Percentiles rank a stretch among this genome's conserved stretches.
Conservation (phyloP, 805 yeast genomes). For the Priceomyces fermenticarens region DNA sequence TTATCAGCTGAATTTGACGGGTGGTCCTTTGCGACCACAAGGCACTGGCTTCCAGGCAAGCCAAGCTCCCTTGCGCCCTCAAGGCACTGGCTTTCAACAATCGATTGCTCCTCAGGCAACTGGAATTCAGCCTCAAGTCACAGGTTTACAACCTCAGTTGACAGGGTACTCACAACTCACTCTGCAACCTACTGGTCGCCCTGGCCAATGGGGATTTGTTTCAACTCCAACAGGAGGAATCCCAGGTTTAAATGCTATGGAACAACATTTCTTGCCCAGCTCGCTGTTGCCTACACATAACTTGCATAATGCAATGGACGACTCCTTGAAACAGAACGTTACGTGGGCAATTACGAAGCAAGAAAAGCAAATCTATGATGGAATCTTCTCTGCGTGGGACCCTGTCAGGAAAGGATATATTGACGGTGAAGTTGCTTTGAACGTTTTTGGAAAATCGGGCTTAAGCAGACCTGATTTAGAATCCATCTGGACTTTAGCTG, state of each 20-base stretch:
- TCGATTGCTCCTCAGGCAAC: constrained; percentile 27
- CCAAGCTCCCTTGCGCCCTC: constrained; percentile 18
- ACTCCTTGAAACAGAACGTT: constrained; percentile 50
- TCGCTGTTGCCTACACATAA: constrained; percentile 34
- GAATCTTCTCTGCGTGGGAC: constrained; percentile 88
- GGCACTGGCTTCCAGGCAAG: constrained; percentile 24
- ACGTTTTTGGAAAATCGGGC: constrained; percentile 88
- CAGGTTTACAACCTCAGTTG: constrained; percentile 29
- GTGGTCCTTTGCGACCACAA: constrained; percentile 14
- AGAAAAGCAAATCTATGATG: constrained; percentile 83
- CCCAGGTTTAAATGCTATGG: constrained; percentile 67
- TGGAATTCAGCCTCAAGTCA: constrained; percentile 27
- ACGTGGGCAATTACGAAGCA: constrained; percentile 84
- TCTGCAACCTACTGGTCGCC: constrained; percentile 61
- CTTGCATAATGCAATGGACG: constrained; percentile 43
- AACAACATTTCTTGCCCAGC: constrained; percentile 63
- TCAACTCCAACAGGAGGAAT: constrained; percentile 66
- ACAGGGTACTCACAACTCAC: constrained; percentile 36
- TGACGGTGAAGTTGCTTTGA: constrained; percentile 79
- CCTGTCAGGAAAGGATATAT: constrained; percentile 61
- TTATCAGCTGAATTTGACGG: constrained; percentile 6
- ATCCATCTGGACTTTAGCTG: constrained; percentile 86
- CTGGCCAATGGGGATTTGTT: constrained; percentile 81
- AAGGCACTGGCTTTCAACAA: constrained; percentile 14
- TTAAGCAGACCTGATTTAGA: constrained; percentile 82